Percentiles rank a stretch among this genome's conserved stretches.
phyloP scores from a whole-genome alignment of 805 yeast genomes.

The Blastobotrys peoriensis region DNA sequence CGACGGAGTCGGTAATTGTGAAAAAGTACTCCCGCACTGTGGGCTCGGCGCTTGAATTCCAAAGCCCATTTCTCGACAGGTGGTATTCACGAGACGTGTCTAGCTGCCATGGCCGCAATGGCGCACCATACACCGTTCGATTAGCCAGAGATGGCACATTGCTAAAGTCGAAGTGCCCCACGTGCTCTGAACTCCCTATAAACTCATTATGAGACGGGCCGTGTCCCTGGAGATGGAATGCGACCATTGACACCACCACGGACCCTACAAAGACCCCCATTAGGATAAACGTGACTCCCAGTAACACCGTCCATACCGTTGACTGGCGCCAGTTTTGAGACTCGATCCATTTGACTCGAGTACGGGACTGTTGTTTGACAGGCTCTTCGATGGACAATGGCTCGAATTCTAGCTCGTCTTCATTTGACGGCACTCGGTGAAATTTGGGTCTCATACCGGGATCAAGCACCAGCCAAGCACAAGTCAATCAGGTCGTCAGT shows the following conservation, averaged over 20 bases:
- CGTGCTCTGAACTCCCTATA: background rate
- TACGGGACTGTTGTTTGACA: too few relatives aligned
- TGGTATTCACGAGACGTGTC: constrained; percentile 26
- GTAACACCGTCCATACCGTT: background rate
- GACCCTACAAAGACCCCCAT: constrained; percentile 2
- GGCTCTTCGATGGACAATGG: too few relatives aligned
- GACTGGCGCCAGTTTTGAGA: too few relatives aligned
- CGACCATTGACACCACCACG: background rate
- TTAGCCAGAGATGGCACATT: background rate
- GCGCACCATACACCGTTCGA: constrained; percentile 14
- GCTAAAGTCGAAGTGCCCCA: background rate
- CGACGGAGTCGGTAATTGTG: constrained; percentile 17
- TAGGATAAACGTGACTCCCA: background rate
- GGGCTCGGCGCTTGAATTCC: constrained; percentile 12
- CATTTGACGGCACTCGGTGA: too few relatives aligned
- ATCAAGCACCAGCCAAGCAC: too few relatives aligned
- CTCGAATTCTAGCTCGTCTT: too few relatives aligned
- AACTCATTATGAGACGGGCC: background rate
- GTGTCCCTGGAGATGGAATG: background rate
- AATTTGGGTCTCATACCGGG: too few relatives aligned
- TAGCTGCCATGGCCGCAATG: constrained; percentile 24
- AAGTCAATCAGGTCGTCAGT: too few relatives aligned
- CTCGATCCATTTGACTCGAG: too few relatives aligned
- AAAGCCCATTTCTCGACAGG: constrained; percentile 13
- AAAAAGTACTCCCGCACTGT: constrained; percentile 20